Conservation (phyloP, 495 filamentous ascomycete species). For the Aspergillus bridgeri region DNA sequence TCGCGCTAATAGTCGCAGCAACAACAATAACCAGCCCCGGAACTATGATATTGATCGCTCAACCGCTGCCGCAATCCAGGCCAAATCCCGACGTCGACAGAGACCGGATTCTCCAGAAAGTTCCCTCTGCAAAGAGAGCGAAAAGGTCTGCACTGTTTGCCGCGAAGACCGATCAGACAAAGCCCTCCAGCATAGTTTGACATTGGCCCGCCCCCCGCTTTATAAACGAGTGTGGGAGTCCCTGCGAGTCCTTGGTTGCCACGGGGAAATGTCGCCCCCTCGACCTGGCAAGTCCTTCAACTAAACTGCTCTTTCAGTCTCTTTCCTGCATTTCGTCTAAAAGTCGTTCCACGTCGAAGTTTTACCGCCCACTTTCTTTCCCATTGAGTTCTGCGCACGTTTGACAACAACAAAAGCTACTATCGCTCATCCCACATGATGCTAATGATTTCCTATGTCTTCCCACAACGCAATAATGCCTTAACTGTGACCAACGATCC, state of each 20-base stretch:
- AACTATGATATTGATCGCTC: slow-evolving; percentile 36
- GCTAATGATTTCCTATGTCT: slow-evolving; percentile 7
- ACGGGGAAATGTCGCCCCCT: slow-evolving; percentile 16
- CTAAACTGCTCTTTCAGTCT: too few relatives aligned
- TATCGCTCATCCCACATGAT: slow-evolving; percentile 1
- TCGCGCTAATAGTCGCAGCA: slow-evolving; percentile 26
- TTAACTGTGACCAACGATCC: slow-evolving; percentile 12
- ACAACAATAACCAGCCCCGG: slow-evolving; percentile 15
- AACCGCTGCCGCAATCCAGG: slow-evolving; percentile 40
- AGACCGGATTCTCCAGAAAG: slow-evolving; percentile 29
- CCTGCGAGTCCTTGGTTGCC: slow-evolving; percentile 26
- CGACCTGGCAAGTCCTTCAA: slow-evolving; percentile 9
- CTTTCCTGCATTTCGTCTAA: neutral
- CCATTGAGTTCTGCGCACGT: neutral
- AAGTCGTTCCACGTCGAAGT: neutral
- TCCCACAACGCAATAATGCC: slow-evolving; percentile 13
- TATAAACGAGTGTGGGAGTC: slow-evolving; percentile 32
- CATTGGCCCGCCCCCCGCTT: slow-evolving; percentile 20
- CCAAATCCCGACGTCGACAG: slow-evolving; percentile 36
- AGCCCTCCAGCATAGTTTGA: slow-evolving; percentile 20
- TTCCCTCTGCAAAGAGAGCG: slow-evolving; percentile 11
- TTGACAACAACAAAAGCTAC: neutral
- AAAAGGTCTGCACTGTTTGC: slow-evolving; percentile 34
- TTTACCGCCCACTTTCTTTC: neutral
- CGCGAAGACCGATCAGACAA: slow-evolving; percentile 35